phyloP scores from a whole-genome alignment of 2,329 filamentous ascomycete genomes.

The Fusarium sp. region DNA sequence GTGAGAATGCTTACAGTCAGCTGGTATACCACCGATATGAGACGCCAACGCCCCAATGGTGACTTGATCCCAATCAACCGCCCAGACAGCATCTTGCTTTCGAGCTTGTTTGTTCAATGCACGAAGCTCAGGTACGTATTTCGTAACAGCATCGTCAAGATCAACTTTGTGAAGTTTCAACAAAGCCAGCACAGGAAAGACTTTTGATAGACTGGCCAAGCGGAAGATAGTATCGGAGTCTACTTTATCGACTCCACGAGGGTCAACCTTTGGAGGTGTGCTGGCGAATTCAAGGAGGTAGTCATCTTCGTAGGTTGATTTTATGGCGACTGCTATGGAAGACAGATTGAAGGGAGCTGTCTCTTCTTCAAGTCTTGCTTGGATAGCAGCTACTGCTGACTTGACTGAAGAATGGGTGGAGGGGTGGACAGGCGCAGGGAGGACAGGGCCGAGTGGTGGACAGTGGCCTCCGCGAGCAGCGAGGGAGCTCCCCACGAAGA shows the following conservation, averaged over 20 bases:
- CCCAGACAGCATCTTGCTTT: constrained; percentile 11
- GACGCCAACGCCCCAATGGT: constrained; percentile 9
- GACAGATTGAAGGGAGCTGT: not conserved
- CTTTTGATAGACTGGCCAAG: constrained; percentile 14
- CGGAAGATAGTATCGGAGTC: constrained; percentile 15
- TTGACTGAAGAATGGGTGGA: not conserved
- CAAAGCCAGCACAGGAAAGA: constrained; percentile 5
- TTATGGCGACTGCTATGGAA: not conserved
- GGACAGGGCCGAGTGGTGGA: not conserved
- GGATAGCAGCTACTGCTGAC: not conserved
- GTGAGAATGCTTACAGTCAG: not conserved
- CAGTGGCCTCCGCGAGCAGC: constrained; percentile 20
- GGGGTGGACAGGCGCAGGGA: not conserved
- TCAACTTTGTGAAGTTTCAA: not conserved
- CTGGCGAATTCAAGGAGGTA: constrained; percentile 14
- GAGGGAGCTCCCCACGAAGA: not conserved
- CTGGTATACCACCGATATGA: not conserved
- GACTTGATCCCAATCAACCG: constrained; percentile 12
- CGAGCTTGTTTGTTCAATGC: constrained; percentile 5
- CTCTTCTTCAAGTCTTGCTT: not conserved
- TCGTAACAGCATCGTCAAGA: constrained; percentile 9
- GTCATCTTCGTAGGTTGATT: constrained; percentile 10
- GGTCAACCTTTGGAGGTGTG: constrained; percentile 4
- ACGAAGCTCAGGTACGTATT: constrained; percentile 15
- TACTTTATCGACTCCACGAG: constrained; percentile 3